Evolutionary conservation across 2,329 filamentous ascomycete species (phyloP).

Genomic region (Aspergillus bombycis): DNA sequence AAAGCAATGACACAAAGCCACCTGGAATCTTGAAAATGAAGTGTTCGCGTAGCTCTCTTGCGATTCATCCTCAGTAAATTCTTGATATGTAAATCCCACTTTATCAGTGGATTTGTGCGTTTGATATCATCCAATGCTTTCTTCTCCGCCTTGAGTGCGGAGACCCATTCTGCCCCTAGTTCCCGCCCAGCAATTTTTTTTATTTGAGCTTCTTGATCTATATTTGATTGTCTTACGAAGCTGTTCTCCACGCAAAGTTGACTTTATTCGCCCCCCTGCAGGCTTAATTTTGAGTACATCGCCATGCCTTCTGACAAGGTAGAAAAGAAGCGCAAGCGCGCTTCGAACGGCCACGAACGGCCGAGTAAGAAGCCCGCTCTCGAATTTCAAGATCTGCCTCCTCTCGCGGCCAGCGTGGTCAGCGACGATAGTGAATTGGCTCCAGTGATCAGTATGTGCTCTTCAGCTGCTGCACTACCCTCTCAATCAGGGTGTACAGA

Average conservation of each 20-base stretch:
- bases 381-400: slow-evolving; percentile 38
- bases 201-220: slow-evolving; percentile 18
- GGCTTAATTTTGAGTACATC: neutral
- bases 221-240: neutral
- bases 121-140: slow-evolving; percentile 1
- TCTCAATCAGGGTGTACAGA: slow-evolving; percentile 28
- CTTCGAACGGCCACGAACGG: slow-evolving; percentile 45
- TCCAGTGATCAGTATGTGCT: slow-evolving; percentile 53
- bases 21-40: neutral
- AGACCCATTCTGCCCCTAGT: slow-evolving; percentile 9
- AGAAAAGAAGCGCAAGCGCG: slow-evolving; percentile 57
- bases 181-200: slow-evolving; percentile 34
- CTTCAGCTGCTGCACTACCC: slow-evolving; percentile 21
- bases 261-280: neutral
- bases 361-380: slow-evolving; percentile 54
- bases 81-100: neutral
- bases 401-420: slow-evolving; percentile 50
- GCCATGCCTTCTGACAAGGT: slow-evolving; percentile 37
- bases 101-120: neutral
- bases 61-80: neutral
- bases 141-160: slow-evolving; percentile 27
- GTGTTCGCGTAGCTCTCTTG: neutral
- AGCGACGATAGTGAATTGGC: slow-evolving; percentile 52
- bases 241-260: neutral
- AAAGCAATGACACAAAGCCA: neutral